phyloP scores from a whole-genome alignment of 179 eudicot genomes.

The Spergularia azorica region DNA sequence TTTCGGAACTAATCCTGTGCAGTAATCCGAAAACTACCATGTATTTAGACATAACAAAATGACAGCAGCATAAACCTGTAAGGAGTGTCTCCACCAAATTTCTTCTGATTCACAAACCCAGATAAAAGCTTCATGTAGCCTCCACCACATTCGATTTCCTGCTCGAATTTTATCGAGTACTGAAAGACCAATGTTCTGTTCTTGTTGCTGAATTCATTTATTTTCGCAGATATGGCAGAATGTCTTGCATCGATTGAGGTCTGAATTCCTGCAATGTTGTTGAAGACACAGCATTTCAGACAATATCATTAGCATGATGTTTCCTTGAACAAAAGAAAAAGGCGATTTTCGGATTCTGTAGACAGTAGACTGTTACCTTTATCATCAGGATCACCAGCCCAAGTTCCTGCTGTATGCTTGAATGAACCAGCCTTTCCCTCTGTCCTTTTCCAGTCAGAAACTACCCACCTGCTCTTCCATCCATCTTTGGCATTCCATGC shows the following conservation, averaged over 20 bases:
- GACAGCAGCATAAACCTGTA: conserved; percentile 49
- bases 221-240: conserved; percentile 71
- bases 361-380: conserved; percentile 60
- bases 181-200: conserved; percentile 78
- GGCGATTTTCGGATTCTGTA: too few relatives aligned
- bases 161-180: conserved; percentile 73
- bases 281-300: background rate
- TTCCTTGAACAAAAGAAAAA: background rate
- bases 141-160: conserved; percentile 90
- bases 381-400: conserved; percentile 89
- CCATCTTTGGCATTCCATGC: conserved; percentile 47
- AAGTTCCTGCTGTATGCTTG: conserved; percentile 80
- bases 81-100: conserved; percentile 88
- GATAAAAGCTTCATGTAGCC: conserved; percentile 79
- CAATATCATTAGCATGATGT: too few relatives aligned
- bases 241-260: conserved; percentile 66
- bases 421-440: conserved; percentile 87
- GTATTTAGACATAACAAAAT: background rate
- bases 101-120: conserved; percentile 85
- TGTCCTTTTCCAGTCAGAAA: conserved; percentile 79
- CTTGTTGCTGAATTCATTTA: conserved; percentile 73
- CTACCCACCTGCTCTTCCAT: conserved; percentile 79
- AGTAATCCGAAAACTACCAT: too few relatives aligned
- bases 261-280: conserved; percentile 56
- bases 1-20: too few relatives aligned